Evolutionary conservation across 2,329 filamentous ascomycete genomes (phyloP).

Genomic region (Furcasterigmium furcatum): DNA sequence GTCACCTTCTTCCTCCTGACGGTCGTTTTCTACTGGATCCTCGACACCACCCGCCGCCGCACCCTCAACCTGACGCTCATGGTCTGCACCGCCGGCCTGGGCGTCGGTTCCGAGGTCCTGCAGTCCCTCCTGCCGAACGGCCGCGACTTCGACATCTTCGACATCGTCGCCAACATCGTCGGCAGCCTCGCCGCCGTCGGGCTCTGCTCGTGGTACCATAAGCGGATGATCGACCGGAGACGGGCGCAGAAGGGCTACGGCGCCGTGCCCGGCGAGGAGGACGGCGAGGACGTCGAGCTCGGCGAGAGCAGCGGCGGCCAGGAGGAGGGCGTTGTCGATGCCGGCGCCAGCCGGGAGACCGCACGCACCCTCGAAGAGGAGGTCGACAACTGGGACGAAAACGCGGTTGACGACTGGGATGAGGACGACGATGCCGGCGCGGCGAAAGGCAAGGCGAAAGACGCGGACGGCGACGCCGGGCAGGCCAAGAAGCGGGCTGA

Average conservation of each 20-base stretch:
- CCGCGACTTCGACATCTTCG: constrained; percentile 70
- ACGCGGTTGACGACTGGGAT: constrained; percentile 58
- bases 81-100: constrained; percentile 70
- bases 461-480: constrained; percentile 19
- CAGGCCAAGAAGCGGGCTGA: constrained; percentile 29
- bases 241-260: constrained; percentile 71
- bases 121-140: constrained; percentile 74
- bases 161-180: constrained; percentile 83
- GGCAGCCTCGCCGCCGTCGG: constrained; percentile 71
- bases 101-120: constrained; percentile 72
- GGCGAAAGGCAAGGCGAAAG: constrained; percentile 18
- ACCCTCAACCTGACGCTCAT: constrained; percentile 79
- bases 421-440: constrained; percentile 38
- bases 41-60: constrained; percentile 85
- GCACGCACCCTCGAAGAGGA: constrained; percentile 65
- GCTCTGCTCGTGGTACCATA: constrained; percentile 88
- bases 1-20: constrained; percentile 89
- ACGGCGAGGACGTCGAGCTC: constrained; percentile 70
- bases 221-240: constrained; percentile 88
- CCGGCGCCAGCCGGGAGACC: constrained; percentile 22
- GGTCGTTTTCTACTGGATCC: constrained; percentile 89
- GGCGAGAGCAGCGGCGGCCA: constrained; percentile 56
- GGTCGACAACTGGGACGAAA: constrained; percentile 93
- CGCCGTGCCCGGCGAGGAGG: constrained; percentile 61
- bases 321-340: constrained; percentile 59